Percentiles rank a stretch among this genome's conserved stretches.
Conservation (phyloP, 768 basidiomycete genomes). For the Kwoniella dendrophila region DNA sequence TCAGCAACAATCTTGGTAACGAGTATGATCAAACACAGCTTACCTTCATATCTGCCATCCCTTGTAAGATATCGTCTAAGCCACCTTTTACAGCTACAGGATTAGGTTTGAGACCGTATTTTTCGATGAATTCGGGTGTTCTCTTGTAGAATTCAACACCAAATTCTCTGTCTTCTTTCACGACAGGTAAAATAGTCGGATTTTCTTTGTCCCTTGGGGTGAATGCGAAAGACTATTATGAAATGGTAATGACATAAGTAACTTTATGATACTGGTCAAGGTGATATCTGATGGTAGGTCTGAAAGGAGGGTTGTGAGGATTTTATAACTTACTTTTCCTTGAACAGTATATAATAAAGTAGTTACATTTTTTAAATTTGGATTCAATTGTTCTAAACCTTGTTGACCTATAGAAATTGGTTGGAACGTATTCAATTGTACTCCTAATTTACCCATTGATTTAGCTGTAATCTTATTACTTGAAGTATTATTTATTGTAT, state of each 20-base stretch:
- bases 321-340: conserved; percentile 33
- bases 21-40: too few species aligned
- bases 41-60: too few species aligned
- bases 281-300: too few species aligned
- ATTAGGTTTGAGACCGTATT: conserved; percentile 41
- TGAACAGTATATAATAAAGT: conserved; percentile 44
- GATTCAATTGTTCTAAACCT: too few species aligned
- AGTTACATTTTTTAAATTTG: conserved; percentile 32
- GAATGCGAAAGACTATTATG: conserved; percentile 44
- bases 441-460: conserved; percentile 27
- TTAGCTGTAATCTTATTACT: conserved; percentile 29
- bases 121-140: conserved; percentile 30
- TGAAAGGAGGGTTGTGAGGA: too few species aligned
- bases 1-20: too few species aligned
- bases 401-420: conserved; percentile 26
- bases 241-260: too few species aligned
- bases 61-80: too few species aligned
- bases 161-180: conserved; percentile 33
- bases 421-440: conserved; percentile 30
- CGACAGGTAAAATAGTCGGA: conserved; percentile 24
- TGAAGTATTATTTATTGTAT: too few species aligned
- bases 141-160: conserved; percentile 21
- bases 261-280: too few species aligned
- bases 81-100: conserved; percentile 45
- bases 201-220: conserved; percentile 15